phyloP scores from a whole-genome alignment of 768 basidiomycete genomes.

The Agaricus subrufescens region DNA sequence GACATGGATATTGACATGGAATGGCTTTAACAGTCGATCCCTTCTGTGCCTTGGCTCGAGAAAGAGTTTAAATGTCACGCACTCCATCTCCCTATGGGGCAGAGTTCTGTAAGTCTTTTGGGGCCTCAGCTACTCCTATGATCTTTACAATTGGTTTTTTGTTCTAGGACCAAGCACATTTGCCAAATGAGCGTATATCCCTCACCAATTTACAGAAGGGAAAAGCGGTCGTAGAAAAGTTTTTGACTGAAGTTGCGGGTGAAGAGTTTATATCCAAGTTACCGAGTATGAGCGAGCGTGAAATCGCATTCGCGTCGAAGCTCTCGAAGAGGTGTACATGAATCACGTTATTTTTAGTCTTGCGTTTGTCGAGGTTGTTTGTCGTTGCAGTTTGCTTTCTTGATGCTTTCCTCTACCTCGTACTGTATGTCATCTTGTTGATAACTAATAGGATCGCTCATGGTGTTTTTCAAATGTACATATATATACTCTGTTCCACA shows the following conservation, averaged over 20 bases:
- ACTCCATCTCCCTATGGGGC: conserved; percentile 92
- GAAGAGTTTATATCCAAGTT: conserved; percentile 10
- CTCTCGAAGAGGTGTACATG: no score
- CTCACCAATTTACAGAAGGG: conserved; percentile 76
- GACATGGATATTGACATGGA: not conserved
- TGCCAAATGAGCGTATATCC: conserved; percentile 91
- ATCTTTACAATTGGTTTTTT: conserved; percentile 1
- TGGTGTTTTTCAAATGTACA: no score
- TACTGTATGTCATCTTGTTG: no score
- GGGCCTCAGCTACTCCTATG: not conserved
- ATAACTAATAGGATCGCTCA: no score
- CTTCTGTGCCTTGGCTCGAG: conserved; percentile 90
- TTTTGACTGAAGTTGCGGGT: conserved; percentile 51
- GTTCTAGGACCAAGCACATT: conserved; percentile 82
- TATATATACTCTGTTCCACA: not conserved
- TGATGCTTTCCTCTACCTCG: no score
- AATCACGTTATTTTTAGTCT: not conserved
- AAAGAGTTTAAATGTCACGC: conserved; percentile 87
- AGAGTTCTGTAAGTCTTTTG: conserved; percentile 62
- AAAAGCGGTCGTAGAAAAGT: conserved; percentile 72
- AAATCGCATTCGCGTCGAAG: no score
- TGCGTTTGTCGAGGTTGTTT: not conserved
- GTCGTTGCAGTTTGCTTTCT: no score
- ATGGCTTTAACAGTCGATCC: conserved; percentile 64
- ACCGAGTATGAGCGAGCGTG: not conserved